A percentile compares a stretch with the other conserved stretches of the same genome.
Conservation (phyloP, 495 filamentous ascomycete species). For the Penicillium simplicissimum region DNA sequence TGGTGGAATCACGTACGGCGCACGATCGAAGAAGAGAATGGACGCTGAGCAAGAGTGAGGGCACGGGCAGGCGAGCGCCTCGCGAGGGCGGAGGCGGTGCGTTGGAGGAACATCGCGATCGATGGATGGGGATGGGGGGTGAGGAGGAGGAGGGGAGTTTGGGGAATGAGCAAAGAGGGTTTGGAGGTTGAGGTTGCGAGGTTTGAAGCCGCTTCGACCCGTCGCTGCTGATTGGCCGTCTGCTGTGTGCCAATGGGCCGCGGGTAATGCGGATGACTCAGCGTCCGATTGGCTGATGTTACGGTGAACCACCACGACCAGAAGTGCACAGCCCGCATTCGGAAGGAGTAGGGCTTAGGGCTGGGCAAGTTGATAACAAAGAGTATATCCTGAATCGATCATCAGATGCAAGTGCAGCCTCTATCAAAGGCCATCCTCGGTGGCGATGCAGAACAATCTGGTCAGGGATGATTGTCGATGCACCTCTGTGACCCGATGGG, state of each 20-base stretch:
- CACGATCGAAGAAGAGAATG: constrained; percentile 50
- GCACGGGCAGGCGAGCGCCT: constrained; percentile 67
- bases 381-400: not conserved
- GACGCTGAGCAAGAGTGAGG: constrained; percentile 45
- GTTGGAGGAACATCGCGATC: constrained; percentile 77
- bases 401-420: not conserved
- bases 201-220: constrained; percentile 51
- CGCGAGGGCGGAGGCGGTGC: constrained; percentile 70
- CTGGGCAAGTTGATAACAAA: constrained; percentile 6
- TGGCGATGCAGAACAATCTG: constrained; percentile 3
- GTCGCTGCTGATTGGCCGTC: constrained; percentile 29
- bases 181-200: constrained; percentile 19
- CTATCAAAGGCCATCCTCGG: not conserved
- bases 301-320: constrained; percentile 23
- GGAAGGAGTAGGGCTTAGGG: constrained; percentile 37
- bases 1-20: constrained; percentile 46
- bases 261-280: constrained; percentile 36
- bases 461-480: constrained; percentile 2
- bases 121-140: constrained; percentile 21
- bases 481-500: not conserved
- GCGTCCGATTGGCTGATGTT: constrained; percentile 39
- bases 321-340: constrained; percentile 26
- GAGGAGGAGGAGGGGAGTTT: constrained; percentile 27
- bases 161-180: constrained; percentile 39
- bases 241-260: constrained; percentile 12